A percentile compares a stretch with the other conserved stretches of the same genome.
Evolutionary conservation across 306 rosid species (phyloP).

Genomic region (Medicago arabica): DNA sequence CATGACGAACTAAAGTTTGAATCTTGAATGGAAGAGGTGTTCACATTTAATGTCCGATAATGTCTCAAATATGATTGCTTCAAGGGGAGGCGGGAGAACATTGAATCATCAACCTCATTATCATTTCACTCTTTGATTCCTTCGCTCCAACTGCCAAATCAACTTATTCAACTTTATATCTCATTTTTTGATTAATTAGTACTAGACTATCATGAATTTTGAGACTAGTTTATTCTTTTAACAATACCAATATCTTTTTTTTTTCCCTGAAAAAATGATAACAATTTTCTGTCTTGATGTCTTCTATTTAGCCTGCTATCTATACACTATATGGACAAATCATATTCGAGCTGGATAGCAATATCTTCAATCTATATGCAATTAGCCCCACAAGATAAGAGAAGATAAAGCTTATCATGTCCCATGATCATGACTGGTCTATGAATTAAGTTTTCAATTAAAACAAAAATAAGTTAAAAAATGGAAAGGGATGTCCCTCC

Average conservation of each 20-base stretch:
- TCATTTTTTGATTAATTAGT: not conserved
- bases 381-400: slow-evolving; percentile 9
- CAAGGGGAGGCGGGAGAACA: too few species aligned
- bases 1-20: too few species aligned
- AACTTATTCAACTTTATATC: not conserved
- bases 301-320: not conserved
- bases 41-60: too few species aligned
- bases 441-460: not conserved
- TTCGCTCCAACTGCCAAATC: too few species aligned
- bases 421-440: not conserved
- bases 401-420: slow-evolving; percentile 17
- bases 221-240: not conserved
- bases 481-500: slow-evolving; percentile 6
- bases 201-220: not conserved
- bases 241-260: not conserved
- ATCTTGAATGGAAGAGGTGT: too few species aligned
- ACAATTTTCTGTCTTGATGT: not conserved
- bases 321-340: not conserved
- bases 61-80: too few species aligned
- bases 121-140: too few species aligned
- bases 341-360: slow-evolving; percentile 24
- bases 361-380: not conserved
- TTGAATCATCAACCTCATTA: not conserved
- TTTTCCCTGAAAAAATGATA: not conserved
- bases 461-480: slow-evolving; percentile 5